These are phyloP conservation scores for Puccinia hordei DNA, from an alignment of 1,284 basidiomycete species.

Conservation along the genomic window DNA sequence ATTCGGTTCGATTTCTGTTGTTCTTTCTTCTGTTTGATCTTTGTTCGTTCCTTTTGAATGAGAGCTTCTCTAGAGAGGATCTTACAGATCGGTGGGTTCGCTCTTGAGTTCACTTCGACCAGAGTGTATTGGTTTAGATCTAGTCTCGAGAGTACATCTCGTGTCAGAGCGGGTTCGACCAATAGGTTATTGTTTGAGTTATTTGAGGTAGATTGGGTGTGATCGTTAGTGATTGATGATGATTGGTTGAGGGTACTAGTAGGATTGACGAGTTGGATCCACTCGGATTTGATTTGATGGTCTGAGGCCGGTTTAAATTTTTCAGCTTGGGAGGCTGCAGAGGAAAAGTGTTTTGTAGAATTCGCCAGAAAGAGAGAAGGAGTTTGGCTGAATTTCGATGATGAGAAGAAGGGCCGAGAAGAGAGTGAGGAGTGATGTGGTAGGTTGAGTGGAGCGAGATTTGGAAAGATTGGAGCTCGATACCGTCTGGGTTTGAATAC, in stretches of 20 bases:
- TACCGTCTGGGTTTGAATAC: background rate
- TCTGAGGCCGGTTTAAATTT: constrained; percentile 20
- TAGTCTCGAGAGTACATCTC: constrained; percentile 35
- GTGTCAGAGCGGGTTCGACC: constrained; percentile 32
- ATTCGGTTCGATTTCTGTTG: constrained; percentile 5
- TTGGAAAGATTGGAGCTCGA: background rate
- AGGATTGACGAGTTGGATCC: constrained; percentile 51
- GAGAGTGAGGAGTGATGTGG: too few species aligned
- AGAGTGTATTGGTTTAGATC: constrained; percentile 45
- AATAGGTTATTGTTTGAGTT: too few species aligned
- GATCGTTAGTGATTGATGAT: background rate
- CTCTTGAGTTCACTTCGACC: constrained; percentile 25
- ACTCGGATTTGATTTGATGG: constrained; percentile 43
- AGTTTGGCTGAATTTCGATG: background rate
- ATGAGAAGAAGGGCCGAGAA: background rate
- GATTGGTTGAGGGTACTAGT: background rate
- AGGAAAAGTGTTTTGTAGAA: too few species aligned
- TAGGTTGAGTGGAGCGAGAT: too few species aligned
- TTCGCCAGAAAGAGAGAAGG: background rate
- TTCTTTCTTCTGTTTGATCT: constrained; percentile 34
- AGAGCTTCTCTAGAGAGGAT: constrained; percentile 21
- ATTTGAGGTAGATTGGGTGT: background rate
- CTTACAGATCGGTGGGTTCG: constrained; percentile 43
- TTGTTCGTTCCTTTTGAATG: constrained; percentile 24
- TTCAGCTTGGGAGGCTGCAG: background rate